These are phyloP conservation scores for Rubroboletus pulcherrimus DNA, from an alignment of 768 basidiomycete species.

Conservation along the genomic window DNA sequence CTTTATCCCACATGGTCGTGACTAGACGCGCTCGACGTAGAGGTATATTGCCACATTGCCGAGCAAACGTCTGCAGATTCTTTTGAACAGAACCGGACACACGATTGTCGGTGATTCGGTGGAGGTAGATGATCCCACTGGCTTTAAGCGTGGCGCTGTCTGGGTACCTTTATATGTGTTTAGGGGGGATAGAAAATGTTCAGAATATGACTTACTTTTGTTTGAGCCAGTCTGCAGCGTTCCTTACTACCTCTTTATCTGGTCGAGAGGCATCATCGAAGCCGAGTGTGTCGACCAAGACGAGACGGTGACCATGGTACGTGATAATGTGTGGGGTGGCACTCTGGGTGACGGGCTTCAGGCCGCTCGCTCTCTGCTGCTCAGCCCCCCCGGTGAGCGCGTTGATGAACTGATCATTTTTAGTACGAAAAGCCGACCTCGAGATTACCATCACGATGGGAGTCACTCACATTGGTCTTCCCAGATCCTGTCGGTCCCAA, in stretches of 20 bases:
- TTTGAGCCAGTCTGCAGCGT: conserved; percentile 14
- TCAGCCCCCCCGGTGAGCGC: conserved; percentile 1
- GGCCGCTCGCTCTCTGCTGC: neutral
- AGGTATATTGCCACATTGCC: conserved; percentile 31
- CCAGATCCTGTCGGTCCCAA: conserved; percentile 24
- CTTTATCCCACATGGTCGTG: conserved; percentile 37
- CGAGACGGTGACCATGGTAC: neutral
- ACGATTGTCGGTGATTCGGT: conserved; percentile 31
- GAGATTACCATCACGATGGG: neutral
- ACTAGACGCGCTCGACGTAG: conserved; percentile 11
- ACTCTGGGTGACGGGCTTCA: conserved; percentile 6
- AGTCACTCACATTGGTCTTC: conserved; percentile 16
- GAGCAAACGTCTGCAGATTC: conserved; percentile 21
- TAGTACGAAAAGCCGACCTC: neutral
- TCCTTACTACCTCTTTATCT: conserved; percentile 2
- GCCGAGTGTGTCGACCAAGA: conserved; percentile 19
- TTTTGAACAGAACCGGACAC: no score
- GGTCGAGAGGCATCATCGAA: conserved; percentile 15
- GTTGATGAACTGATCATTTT: conserved; percentile 9
- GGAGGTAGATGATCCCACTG: conserved; percentile 33
- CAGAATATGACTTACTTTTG: conserved; percentile 7
- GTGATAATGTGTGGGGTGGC: conserved; percentile 3
- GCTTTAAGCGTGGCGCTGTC: conserved; percentile 6
- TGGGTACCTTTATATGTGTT: conserved; percentile 3
- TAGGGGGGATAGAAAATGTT: neutral